Evolutionary conservation across 2,329 filamentous ascomycete species (phyloP).

Genomic region (Rhynchosporium graminicola): DNA sequence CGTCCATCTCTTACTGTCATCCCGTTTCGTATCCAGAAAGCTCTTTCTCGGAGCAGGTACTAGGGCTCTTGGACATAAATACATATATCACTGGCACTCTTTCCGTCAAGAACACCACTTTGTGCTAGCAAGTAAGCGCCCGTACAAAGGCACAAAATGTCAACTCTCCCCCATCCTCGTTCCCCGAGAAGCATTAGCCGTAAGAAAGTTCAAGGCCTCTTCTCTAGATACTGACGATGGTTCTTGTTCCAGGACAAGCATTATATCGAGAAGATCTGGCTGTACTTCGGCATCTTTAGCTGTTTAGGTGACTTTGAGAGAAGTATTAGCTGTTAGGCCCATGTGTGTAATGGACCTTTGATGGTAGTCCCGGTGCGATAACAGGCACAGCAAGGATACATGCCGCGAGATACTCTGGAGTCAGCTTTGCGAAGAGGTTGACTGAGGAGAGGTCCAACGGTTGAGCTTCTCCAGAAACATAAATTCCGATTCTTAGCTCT

Average conservation of each 20-base stretch:
- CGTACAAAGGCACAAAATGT: slow-evolving; percentile 55
- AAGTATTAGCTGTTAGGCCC: slow-evolving; percentile 45
- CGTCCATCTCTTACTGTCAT: slow-evolving; percentile 53
- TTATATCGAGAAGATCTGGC: slow-evolving; percentile 52
- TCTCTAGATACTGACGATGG: slow-evolving; percentile 42
- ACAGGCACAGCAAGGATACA: slow-evolving; percentile 44
- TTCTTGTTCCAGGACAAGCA: slow-evolving; percentile 54
- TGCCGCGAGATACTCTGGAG: slow-evolving; percentile 47
- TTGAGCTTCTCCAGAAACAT: slow-evolving; percentile 50
- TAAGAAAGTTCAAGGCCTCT: slow-evolving; percentile 47
- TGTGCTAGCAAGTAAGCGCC: slow-evolving; percentile 51
- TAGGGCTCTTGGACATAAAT: slow-evolving; percentile 43
- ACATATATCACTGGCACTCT: slow-evolving; percentile 45
- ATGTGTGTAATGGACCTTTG: slow-evolving; percentile 49
- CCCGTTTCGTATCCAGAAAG: slow-evolving; percentile 46
- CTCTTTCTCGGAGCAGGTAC: slow-evolving; percentile 42
- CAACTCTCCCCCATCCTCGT: slow-evolving; percentile 42
- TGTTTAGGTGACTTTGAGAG: slow-evolving; percentile 47
- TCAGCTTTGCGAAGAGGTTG: slow-evolving; percentile 51
- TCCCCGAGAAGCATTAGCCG: slow-evolving; percentile 41
- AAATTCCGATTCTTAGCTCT: slow-evolving; percentile 51
- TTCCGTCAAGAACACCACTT: slow-evolving; percentile 51
- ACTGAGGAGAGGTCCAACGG: slow-evolving; percentile 53
- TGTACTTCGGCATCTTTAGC: slow-evolving; percentile 49
- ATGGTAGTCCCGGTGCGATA: slow-evolving; percentile 45